Percentiles rank a stretch among this genome's conserved stretches.
Conservation (phyloP, 2,329 filamentous ascomycete genomes). For the Arthrobotrys sphaeroides region DNA sequence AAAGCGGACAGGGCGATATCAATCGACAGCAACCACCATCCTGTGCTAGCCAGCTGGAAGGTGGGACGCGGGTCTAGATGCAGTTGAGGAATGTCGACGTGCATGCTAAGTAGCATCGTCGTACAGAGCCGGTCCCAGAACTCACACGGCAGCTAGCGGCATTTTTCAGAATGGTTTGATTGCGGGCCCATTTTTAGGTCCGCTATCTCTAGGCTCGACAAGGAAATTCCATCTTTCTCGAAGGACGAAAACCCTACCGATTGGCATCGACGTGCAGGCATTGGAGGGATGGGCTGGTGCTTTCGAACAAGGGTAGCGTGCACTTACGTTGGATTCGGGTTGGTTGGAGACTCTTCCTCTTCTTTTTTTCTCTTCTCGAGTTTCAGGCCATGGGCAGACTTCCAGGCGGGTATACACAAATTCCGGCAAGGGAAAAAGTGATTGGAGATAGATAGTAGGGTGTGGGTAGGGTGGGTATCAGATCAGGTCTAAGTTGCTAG, state of each 20-base stretch:
- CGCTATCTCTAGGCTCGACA: neutral
- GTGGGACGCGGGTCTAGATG: conserved; percentile 50
- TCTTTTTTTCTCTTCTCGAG: no score
- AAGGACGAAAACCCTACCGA: conserved; percentile 26
- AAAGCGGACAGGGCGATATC: conserved; percentile 27
- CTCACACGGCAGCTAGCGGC: conserved; percentile 28
- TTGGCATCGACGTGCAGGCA: conserved; percentile 7
- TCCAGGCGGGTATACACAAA: neutral
- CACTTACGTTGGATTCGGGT: conserved; percentile 20
- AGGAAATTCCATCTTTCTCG: conserved; percentile 11
- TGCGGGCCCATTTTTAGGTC: conserved; percentile 7
- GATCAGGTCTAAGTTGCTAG: conserved; percentile 38
- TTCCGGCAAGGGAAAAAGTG: neutral
- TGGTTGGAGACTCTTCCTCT: neutral
- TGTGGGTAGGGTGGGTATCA: neutral
- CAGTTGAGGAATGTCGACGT: conserved; percentile 53
- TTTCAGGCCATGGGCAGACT: conserved; percentile 17
- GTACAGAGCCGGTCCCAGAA: conserved; percentile 41
- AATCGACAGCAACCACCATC: conserved; percentile 13
- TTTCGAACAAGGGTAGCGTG: neutral
- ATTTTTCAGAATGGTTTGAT: conserved; percentile 49
- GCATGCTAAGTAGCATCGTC: conserved; percentile 35
- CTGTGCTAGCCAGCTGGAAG: conserved; percentile 3
- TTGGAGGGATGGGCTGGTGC: conserved; percentile 1
- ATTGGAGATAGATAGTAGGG: neutral